These are phyloP conservation scores for Acorus gramineus DNA, from an alignment of 106 monocot species.

Conservation along the genomic window DNA sequence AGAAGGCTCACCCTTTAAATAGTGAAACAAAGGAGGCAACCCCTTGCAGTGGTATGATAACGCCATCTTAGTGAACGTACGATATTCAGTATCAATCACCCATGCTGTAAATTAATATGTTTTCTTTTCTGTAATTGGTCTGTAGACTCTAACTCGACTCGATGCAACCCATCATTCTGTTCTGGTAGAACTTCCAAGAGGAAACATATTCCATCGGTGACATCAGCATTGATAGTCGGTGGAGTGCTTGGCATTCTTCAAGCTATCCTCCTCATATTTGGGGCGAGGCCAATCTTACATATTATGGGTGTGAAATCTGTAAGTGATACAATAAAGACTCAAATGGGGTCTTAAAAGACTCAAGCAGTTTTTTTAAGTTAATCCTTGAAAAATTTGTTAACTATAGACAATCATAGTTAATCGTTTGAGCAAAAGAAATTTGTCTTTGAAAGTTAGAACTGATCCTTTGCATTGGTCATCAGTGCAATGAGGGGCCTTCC, in stretches of 20 bases:
- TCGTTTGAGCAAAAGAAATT: no score
- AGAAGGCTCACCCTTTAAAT: constrained; percentile 10
- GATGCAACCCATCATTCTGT: constrained; percentile 14
- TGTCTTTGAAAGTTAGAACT: no score
- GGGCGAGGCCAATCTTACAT: constrained; percentile 48
- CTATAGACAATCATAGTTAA: no score
- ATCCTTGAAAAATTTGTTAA: no score
- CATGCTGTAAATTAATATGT: neutral
- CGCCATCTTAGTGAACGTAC: neutral
- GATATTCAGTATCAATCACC: neutral
- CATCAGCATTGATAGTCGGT: constrained; percentile 62
- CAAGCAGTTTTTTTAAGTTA: no score
- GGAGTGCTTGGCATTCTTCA: constrained; percentile 66
- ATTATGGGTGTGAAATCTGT: constrained; percentile 64
- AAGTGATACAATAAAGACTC: constrained; percentile 2
- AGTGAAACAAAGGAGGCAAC: constrained; percentile 46
- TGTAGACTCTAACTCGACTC: constrained; percentile 13
- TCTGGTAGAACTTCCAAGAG: constrained; percentile 16
- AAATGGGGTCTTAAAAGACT: no score
- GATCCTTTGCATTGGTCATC: no score
- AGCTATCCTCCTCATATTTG: constrained; percentile 46
- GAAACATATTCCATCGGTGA: constrained; percentile 63
- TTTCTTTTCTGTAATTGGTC: neutral
- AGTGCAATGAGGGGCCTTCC: no score
- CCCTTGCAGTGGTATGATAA: constrained; percentile 21